These are phyloP conservation scores for Dactylellina drechsleri DNA, from an alignment of 2,329 filamentous ascomycete species.

Conservation along the genomic window DNA sequence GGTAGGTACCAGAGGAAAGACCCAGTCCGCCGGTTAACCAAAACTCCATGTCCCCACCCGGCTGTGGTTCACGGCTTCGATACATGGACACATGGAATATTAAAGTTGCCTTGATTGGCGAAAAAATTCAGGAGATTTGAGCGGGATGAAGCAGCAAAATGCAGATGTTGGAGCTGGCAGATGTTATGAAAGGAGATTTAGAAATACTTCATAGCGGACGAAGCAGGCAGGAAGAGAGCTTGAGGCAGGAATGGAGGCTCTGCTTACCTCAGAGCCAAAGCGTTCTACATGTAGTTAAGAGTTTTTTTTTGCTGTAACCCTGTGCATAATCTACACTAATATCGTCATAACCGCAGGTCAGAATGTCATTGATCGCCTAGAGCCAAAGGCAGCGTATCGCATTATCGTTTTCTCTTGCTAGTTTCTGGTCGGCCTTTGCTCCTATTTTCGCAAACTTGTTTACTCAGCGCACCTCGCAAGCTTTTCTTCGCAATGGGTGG, in stretches of 20 bases:
- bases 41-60: constrained; percentile 20
- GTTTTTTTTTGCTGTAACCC: too few species aligned
- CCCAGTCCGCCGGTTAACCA: constrained; percentile 35
- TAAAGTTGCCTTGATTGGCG: constrained; percentile 21
- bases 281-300: constrained; percentile 2
- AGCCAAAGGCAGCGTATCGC: too few species aligned
- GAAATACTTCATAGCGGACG: neutral
- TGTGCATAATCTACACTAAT: too few species aligned
- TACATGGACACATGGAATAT: constrained; percentile 20
- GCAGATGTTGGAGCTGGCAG: constrained; percentile 20
- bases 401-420: too few species aligned
- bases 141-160: constrained; percentile 8
- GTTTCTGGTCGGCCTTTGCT: too few species aligned
- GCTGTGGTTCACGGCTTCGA: constrained; percentile 13
- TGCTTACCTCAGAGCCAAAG: constrained; percentile 37
- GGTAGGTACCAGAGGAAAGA: constrained; percentile 18
- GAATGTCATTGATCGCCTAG: too few species aligned
- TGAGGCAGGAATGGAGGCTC: constrained; percentile 4
- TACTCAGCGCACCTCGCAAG: constrained; percentile 2
- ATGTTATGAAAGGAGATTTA: constrained; percentile 6
- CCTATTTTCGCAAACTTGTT: neutral
- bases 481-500: neutral
- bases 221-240: neutral
- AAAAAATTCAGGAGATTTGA: constrained; percentile 16
- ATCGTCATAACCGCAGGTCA: too few species aligned